Conservation (phyloP, 495 filamentous ascomycete genomes). For the Elasticomyces elasticus region DNA sequence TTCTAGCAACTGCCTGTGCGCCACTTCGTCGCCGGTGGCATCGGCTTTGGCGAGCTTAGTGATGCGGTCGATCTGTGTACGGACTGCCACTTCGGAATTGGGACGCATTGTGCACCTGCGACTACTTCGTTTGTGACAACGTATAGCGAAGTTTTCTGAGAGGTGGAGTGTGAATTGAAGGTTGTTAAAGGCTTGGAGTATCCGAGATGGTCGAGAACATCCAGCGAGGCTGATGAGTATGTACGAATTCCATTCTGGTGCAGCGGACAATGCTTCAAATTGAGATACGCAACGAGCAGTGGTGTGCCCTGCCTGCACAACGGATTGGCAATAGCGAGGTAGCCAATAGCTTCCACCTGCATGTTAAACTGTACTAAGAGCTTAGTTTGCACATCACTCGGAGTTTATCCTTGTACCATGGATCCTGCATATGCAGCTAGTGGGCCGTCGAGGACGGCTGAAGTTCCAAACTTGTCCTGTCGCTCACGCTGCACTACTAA, state of each 20-base stretch:
- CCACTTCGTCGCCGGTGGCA: background rate
- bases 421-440: background rate
- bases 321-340: background rate
- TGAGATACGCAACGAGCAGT: background rate
- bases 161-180: background rate
- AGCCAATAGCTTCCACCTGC: background rate
- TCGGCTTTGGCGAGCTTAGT: constrained; percentile 2
- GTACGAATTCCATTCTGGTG: background rate
- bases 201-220: background rate
- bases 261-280: background rate
- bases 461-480: background rate
- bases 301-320: background rate
- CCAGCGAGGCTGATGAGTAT: background rate
- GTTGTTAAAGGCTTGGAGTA: background rate
- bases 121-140: background rate
- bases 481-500: background rate
- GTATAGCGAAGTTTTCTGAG: background rate
- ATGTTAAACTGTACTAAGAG: background rate
- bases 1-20: constrained; percentile 5
- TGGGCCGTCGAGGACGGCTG: background rate
- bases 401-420: background rate
- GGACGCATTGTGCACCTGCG: background rate
- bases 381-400: background rate
- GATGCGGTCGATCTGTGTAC: background rate
- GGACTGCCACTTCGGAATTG: background rate